phyloP scores from a whole-genome alignment of 2,329 filamentous ascomycete genomes.

The Curvularia verruculosa region DNA sequence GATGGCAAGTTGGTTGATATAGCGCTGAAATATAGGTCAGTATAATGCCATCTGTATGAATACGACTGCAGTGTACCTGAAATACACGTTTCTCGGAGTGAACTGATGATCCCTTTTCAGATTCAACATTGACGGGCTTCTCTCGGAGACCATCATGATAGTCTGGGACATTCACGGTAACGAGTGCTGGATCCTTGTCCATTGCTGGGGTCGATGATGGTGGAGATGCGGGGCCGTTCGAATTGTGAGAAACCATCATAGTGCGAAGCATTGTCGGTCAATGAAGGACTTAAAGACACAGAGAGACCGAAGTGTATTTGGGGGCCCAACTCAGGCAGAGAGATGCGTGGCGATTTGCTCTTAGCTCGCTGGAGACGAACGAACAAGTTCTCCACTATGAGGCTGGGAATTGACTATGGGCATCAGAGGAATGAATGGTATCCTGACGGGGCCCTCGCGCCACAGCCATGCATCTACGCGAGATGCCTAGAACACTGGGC shows the following conservation, averaged over 20 bases:
- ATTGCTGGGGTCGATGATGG: background rate
- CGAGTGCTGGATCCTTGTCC: background rate
- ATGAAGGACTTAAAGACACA: background rate
- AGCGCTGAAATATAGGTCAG: slow-evolving; percentile 14
- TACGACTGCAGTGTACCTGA: background rate
- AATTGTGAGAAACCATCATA: background rate
- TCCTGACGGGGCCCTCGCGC: background rate
- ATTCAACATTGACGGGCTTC: too few species aligned
- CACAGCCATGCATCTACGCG: background rate
- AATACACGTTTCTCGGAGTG: background rate
- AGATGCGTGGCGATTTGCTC: too few species aligned
- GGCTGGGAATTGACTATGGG: background rate
- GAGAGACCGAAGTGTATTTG: too few species aligned
- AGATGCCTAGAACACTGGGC: background rate
- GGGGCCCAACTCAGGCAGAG: background rate
- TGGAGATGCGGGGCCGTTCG: background rate
- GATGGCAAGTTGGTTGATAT: slow-evolving; percentile 21
- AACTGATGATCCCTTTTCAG: background rate
- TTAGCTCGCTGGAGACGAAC: background rate
- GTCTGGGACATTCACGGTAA: background rate
- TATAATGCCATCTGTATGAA: background rate
- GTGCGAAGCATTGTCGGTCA: background rate
- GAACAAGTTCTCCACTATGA: background rate
- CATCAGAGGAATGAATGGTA: background rate
- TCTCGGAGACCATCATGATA: background rate